Base-by-base conservation (phyloP, 2,329 filamentous ascomycete species). In the Phialophora verrucosa region DNA sequence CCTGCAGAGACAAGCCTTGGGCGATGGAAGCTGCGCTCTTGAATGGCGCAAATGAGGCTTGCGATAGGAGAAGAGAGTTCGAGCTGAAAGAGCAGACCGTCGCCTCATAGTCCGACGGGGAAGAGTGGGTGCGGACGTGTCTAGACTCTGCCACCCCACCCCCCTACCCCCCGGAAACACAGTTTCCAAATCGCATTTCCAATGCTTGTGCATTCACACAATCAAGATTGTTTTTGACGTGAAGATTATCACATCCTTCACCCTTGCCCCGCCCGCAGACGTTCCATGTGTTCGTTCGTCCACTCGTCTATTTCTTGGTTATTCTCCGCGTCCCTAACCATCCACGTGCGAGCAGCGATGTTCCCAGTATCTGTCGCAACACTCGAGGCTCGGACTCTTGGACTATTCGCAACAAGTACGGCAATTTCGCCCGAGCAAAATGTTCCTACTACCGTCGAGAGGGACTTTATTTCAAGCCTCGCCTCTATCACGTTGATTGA, bases 1-100 rank as follows among this genome's bases (percentile, higher is more conserved):
- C 59, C 25, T 61, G 59, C 59, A 61, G 59, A 61, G 31, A 51
- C 47, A 42, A 54, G 59, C 47, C 59, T 61, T 61, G 47, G 47
- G 31, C 17, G 20, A 25, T 3, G 44, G 20, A 49, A 7, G 49
- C 58, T 44, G 20, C 8, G 44, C 4, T 31, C 25, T 27, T 61
- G 59, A 51, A 54, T 38, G 42, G 57, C n/a, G 57, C 44, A 20
- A 55, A 55, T 17, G 29, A 23, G 29, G 53, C 53, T 55, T 55
- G 23, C 29, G 12, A 17, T 25, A 25, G 50, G 25, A 53, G 50
- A 29, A 17, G 50, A 49, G 44, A 49, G 23, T 53, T 55, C 53
- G 49, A 51, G 49, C 49, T 51, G 49, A 51, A 51, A 20, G 20
- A 51, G 49, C 23, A 51, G 49, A 17, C 49, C 23, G 23, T 51